Evolutionary conservation across 345 rosid genomes (phyloP).

Genomic region (Eutrema yunnanense): DNA sequence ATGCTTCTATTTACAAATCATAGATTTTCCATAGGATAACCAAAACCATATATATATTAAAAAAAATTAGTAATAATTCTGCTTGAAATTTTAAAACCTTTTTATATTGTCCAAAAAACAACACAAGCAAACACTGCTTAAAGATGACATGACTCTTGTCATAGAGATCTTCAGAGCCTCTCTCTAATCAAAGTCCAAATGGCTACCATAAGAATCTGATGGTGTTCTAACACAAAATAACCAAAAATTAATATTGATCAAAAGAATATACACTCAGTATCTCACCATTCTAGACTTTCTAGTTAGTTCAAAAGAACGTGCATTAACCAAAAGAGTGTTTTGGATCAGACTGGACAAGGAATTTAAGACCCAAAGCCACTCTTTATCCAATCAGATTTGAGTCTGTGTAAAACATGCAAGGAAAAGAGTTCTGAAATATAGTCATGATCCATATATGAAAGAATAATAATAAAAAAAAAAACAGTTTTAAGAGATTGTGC

Average conservation of each 20-base stretch:
- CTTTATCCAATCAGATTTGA: neutral
- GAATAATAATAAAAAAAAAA: neutral
- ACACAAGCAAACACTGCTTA: neutral
- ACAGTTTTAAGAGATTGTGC: conserved; percentile 16
- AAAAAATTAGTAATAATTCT: neutral
- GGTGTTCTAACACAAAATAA: neutral
- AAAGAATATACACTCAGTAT: neutral
- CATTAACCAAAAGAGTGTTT: neutral
- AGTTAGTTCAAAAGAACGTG: neutral
- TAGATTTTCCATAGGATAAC: neutral
- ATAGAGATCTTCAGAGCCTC: neutral
- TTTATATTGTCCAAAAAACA: neutral
- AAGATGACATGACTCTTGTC: neutral
- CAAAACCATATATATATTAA: neutral
- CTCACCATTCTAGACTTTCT: neutral
- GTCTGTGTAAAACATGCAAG: neutral
- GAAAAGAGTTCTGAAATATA: conserved; percentile 3
- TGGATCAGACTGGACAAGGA: neutral
- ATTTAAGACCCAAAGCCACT: neutral
- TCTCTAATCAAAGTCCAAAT: neutral
- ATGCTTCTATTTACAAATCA: neutral
- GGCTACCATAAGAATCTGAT: neutral
- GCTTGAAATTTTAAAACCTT: neutral
- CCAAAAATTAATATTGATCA: neutral
- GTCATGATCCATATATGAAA: conserved; percentile 4